Base-by-base conservation (phyloP, 208 protist genomes). In the Leishmania gerbilli region DNA sequence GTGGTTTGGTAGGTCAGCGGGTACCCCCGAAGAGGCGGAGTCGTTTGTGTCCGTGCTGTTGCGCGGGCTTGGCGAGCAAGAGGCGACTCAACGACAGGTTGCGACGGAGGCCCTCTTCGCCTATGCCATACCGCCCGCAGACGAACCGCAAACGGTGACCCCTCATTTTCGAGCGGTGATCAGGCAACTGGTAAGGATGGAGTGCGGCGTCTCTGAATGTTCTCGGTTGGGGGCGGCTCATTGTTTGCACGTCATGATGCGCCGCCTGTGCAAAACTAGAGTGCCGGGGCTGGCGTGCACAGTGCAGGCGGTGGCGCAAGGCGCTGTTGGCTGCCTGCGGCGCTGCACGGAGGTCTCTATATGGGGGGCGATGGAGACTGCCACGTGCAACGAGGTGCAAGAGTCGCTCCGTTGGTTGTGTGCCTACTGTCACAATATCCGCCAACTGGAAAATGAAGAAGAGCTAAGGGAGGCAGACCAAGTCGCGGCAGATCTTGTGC, bases 71-170 rank as follows among this genome's bases (percentile, higher is more conserved):
- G 76, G 81, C 19, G 47, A 77, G 24, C 37, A 47, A n/a, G 55
- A 77, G 19, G 76, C 47, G 19, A 55, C 72, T 11, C 31, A 74
- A 37, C 84, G 84, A n/a, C 71, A 71, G 40, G 45, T 79, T 45
- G 80, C 81, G 45, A 64, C 27, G 42, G 84, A 85, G 55, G 76
- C 71, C 24, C 81, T 88, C 5, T 34, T 75, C 19, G 81, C 60
- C 0, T 88, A 80, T 49, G 71, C 76, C n/a, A 42, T 76, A 24
- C 84, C 68, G 49, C 79, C 58, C 49, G 19, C 67, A 21, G 24
- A 80, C 31, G 67, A 21, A n/a, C 45, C 49, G 65, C 65, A 56
- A 40, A 24, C 76, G 31, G 62, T 34, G 58, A 72, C 60, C 45
- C 62, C 24, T 17, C 76, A 79, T 68, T 45, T 71, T 49, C n/a